Base-by-base conservation (phyloP, 441 rosid genomes). In the Raphanus hybrid region DNA sequence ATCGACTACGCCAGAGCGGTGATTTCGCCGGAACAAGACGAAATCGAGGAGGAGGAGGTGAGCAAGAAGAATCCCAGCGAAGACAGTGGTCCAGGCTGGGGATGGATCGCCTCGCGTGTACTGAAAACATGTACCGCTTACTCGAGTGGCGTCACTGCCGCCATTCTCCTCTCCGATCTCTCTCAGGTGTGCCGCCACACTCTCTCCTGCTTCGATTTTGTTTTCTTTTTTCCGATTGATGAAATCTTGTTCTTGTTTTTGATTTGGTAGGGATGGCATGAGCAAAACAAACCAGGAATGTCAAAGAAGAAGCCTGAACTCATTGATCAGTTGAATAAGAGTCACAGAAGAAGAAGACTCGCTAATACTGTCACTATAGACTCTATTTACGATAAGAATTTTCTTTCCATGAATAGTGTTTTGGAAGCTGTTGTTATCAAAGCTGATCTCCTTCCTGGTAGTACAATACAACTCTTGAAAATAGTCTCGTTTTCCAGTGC, bases 141-240 rank as follows among this genome's bases (percentile, higher is more conserved):
- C 70, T 92, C 99, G 1, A 94, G 97, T 29, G 96, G 99, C 60
- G 94, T 90, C 62, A 94, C 94, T 14, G 83, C 92, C 58, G 98
- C 96, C 20, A 92, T 94, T 82, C 74, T 94, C 50, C 84, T 91
- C 65, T 88, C 99, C 16, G 94, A 92, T 71, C 90, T 95, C 64
- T 90, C 82, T 83, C 98, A 89, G 93, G 98, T 35, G 3, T 8
- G 43, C 64, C 37, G 14, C 39, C 2, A 23, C 58, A 9, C 32
- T 20, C n/a, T 8, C 50, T 63, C 55, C 14, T 55, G 7, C 69
- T 77, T 67, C 2, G 66, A 41, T 61, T 50, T 37, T 39, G 58
- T 34, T 27, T 50, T 48, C 4, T 32, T 32, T 54, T 75, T 4
- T 32, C 1, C 7, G 32, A 29, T 29, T 29, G 32, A 3, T 3